Base-by-base conservation (phyloP, 306 rosid genomes). In the Fagus crenata region DNA sequence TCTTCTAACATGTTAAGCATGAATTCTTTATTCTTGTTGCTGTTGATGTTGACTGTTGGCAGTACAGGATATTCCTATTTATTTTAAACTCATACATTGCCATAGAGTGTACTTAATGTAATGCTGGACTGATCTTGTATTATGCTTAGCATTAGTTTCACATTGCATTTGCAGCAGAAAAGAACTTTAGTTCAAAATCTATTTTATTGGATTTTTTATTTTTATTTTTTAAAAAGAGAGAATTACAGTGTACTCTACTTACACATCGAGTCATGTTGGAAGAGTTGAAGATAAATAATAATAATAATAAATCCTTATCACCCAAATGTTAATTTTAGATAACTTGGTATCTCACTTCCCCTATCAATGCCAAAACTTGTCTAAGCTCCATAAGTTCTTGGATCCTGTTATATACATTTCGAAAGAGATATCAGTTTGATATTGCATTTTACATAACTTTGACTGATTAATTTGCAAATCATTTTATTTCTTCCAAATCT, bases 11-110 rank as follows among this genome's bases (percentile, higher is more conserved):
- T 59, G n/a, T 72, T 77, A 36, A 61, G 14, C 71, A n/a, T 28
- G 33, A 53, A 68, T 22, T 71, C 59, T 53, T 49, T 41, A 77
- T 6, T 70, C 61, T 80, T 18, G 22, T 58, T 67, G 39, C 80
- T 49, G 64, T 51, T 56, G 49, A 43, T 71, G 75, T 6, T 35
- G 55, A 32, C 41, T 31, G 9, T 32, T 71, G 31, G 28, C 40
- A 32, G 55, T 28, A 7, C 13, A 31, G 41, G 22, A 14, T 49
- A 42, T 28, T 6, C 56, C 40, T 71, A 32, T 28, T 35, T 51
- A 6, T 51, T 28, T 32, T 68, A 18, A 36, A 41, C 73, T 6
- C 6, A 12, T 17, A 31, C 17, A 49, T 14, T 1, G 78, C 36
- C 49, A 18, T 17, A 43, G 43, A 61, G 54, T 28, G n/a, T 8